Evolutionary conservation across 2,329 filamentous ascomycete genomes (phyloP).

Genomic region (Dactylellina sp.): DNA sequence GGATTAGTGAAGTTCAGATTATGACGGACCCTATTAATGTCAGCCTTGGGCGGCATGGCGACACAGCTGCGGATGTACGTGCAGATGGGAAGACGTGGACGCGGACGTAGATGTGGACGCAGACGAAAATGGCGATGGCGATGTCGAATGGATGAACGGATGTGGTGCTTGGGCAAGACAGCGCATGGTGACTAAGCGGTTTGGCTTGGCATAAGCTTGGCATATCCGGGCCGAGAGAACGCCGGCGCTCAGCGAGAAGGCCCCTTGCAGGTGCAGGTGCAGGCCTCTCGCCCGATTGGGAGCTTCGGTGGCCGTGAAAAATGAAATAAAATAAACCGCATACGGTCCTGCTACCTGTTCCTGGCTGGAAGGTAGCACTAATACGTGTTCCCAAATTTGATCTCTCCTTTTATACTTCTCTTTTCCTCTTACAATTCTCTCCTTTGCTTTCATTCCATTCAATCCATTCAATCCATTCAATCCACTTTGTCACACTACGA

Average conservation of each 20-base stretch:
- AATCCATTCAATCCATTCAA: too few relatives aligned
- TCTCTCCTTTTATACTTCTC: background rate
- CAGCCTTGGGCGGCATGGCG: conserved; percentile 59
- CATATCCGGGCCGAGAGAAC: conserved; percentile 14
- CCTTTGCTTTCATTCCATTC: conserved; percentile 6
- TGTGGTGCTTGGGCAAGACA: too few relatives aligned
- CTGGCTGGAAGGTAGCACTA: too few relatives aligned
- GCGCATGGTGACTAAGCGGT: background rate
- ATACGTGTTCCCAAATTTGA: too few relatives aligned
- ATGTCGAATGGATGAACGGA: conserved; percentile 15
- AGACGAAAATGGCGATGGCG: conserved; percentile 6
- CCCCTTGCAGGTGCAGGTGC: background rate
- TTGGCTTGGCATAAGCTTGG: background rate
- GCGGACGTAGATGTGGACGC: too few relatives aligned
- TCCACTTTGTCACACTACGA: too few relatives aligned
- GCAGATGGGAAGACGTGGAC: too few relatives aligned
- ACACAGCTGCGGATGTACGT: conserved; percentile 20
- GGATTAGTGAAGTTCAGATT: conserved; percentile 75
- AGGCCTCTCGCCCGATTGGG: conserved; percentile 47
- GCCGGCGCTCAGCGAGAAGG: conserved; percentile 12
- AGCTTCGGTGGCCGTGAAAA: conserved; percentile 44
- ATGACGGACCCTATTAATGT: conserved; percentile 58
- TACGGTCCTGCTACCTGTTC: too few relatives aligned
- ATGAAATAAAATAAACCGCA: too few relatives aligned
- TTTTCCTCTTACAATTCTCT: conserved; percentile 2